A percentile compares a stretch with the other conserved stretches of the same genome.
These are phyloP conservation scores for Pistacia atlantica DNA, from an alignment of 345 rosid genomes.

Conservation along the genomic window DNA sequence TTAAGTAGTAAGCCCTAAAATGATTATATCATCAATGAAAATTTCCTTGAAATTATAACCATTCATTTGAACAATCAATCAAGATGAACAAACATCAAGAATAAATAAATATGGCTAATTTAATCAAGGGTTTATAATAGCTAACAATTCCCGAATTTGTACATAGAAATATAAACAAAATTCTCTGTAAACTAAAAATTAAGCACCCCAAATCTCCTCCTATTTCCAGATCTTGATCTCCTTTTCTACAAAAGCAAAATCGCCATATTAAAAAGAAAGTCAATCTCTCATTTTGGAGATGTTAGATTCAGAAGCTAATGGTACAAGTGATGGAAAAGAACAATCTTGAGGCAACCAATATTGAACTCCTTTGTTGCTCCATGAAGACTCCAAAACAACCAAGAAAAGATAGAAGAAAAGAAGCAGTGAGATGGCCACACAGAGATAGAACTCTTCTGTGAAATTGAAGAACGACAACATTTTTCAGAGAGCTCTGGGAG, in stretches of 20 bases:
- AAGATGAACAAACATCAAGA: too few species aligned
- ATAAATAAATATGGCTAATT: too few species aligned
- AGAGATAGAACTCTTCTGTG: slow-evolving; percentile 13
- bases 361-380: neutral
- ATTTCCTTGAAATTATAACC: too few species aligned
- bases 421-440: slow-evolving; percentile 16
- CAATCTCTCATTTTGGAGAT: neutral
- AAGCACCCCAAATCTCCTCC: neutral
- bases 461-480: neutral
- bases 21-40: too few species aligned
- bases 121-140: too few species aligned
- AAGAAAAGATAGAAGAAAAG: slow-evolving; percentile 4
- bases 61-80: too few species aligned
- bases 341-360: slow-evolving; percentile 14
- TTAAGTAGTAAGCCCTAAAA: too few species aligned
- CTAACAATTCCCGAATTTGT: neutral
- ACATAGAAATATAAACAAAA: neutral
- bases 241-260: neutral
- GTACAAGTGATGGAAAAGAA: slow-evolving; percentile 11
- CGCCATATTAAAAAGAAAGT: neutral
- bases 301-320: neutral
- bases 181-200: neutral
- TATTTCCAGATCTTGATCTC: neutral
- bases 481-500: neutral
- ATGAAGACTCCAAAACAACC: slow-evolving; percentile 19